A percentile compares a stretch with the other conserved stretches of the same genome.
Evolutionary conservation across 1,284 basidiomycete genomes (phyloP).

Genomic region (Marasmius oreades): DNA sequence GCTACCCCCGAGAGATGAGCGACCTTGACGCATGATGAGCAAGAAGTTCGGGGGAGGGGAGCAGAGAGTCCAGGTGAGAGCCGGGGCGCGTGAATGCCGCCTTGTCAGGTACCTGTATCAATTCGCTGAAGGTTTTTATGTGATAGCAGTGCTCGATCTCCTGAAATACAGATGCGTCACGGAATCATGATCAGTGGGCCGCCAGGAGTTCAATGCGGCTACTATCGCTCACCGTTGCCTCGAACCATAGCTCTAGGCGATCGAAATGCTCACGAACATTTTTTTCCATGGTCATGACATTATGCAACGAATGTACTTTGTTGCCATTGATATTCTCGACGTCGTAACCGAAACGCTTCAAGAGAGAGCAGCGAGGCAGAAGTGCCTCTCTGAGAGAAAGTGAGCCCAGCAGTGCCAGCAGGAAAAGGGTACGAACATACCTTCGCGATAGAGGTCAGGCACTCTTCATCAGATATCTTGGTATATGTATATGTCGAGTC

Average conservation of each 20-base stretch:
- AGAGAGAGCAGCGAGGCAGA: conserved; percentile 8
- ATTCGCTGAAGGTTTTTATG: not conserved
- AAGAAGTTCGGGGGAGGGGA: conserved; percentile 16
- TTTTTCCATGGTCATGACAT: conserved; percentile 26
- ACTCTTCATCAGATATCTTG: not conserved
- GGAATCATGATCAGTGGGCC: no score
- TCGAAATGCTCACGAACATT: conserved; percentile 22
- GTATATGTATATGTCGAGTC: not conserved
- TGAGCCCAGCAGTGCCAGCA: not conserved
- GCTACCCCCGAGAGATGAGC: conserved; percentile 29
- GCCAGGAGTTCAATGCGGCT: not conserved
- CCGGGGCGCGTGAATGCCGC: conserved; percentile 7
- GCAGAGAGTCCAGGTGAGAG: not conserved
- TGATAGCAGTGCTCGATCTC: not conserved
- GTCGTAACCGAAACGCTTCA: conserved; percentile 10
- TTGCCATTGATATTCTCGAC: conserved; percentile 21
- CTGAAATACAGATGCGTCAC: not conserved
- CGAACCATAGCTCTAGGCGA: conserved; percentile 25
- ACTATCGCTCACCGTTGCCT: conserved; percentile 22
- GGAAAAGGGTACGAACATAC: not conserved
- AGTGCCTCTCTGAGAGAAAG: conserved; percentile 4
- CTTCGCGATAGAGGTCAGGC: not conserved
- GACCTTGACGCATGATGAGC: conserved; percentile 22
- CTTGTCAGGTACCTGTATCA: not conserved
- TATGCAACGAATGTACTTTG: no score